Evolutionary conservation across 2,329 filamentous ascomycete genomes (phyloP), one percentile per base, ranked within the genome.

Genomic region (Xenosphaeropsis pyriputrescens): DNA sequence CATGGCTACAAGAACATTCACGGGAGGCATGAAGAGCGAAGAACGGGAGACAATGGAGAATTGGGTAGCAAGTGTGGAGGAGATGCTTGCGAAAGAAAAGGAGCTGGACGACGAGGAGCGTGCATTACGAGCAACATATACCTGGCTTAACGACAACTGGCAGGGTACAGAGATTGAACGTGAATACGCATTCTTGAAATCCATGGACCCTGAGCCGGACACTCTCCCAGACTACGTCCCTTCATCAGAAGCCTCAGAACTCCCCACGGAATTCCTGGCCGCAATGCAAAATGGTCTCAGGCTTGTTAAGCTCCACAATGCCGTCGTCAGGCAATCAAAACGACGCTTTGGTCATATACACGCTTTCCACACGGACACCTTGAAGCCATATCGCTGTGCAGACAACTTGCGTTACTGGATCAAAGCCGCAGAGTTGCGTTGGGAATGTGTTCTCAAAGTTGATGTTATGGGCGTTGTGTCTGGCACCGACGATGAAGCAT

Each of bases 361-460:
- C 40, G 72, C 72, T 8, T 95, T 81, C 57, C 91, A 96, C 57
- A 79, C 77, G n/a, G 86, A 98, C 57, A 89, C 91, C 8, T 79
- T 76, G 42, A 96, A 96, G 60, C 91, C 91, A 0, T 98, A 98
- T 57, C 80, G 91, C 35, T 79, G 79, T 44, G 85, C 88, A 3
- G 91, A 98, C 49, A 98, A 98, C 56, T 68, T 98, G 43, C 75
- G 86, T 31, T 98, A 82, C 65, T 98, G 91, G 89, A 73, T 83
- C 59, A 98, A 98, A 63, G 91, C 89, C 1, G 86, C 88, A 6
- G 88, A 98, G 61, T 67, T 96, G 41, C 76, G 91, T 39, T 98
- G 89, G 79, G 91, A 96, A 59, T 73, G 88, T 30, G 72, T 82
- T 47, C 66, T 96, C 37, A 74, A 79, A 45, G 69, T 94, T 38